Evolutionary conservation across 2,329 filamentous ascomycete species (phyloP).

Genomic region (Botrytis deweyae): DNA sequence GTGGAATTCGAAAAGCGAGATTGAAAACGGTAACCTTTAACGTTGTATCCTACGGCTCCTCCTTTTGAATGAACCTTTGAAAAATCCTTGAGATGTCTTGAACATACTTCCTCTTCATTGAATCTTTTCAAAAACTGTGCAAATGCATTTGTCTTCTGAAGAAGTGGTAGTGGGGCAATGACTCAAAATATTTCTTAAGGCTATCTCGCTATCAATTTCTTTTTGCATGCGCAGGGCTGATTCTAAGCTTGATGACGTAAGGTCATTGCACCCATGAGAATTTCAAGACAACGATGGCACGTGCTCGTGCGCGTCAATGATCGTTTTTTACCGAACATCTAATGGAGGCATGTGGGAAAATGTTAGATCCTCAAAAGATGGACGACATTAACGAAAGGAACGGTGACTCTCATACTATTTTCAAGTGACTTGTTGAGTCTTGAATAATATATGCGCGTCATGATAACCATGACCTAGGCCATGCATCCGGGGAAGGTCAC

Average conservation of each 20-base stretch:
- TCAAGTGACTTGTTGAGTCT: background rate
- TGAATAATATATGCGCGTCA: background rate
- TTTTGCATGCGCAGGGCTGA: slow-evolving; percentile 1
- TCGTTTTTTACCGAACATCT: background rate
- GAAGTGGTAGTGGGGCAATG: slow-evolving; percentile 14
- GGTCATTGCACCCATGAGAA: too few species aligned
- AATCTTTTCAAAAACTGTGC: background rate
- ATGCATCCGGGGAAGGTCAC: background rate
- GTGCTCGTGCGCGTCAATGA: background rate
- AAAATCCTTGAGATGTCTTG: slow-evolving; percentile 22
- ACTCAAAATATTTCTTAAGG: slow-evolving; percentile 14
- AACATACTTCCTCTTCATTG: slow-evolving; percentile 32
- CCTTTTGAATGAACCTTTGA: slow-evolving; percentile 33
- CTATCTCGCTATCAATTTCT: background rate
- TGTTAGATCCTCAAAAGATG: background rate
- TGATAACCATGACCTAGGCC: background rate
- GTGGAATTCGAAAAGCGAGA: slow-evolving; percentile 29
- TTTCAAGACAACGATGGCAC: background rate
- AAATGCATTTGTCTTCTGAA: slow-evolving; percentile 12
- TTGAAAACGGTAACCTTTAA: slow-evolving; percentile 24
- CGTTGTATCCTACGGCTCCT: slow-evolving; percentile 36
- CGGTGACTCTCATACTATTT: background rate
- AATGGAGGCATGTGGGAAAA: background rate
- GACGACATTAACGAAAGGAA: too few species aligned
- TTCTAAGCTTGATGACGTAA: slow-evolving; percentile 3